These are phyloP conservation scores for Podaxis sp. DNA, from an alignment of 768 basidiomycete species.

Conservation along the genomic window DNA sequence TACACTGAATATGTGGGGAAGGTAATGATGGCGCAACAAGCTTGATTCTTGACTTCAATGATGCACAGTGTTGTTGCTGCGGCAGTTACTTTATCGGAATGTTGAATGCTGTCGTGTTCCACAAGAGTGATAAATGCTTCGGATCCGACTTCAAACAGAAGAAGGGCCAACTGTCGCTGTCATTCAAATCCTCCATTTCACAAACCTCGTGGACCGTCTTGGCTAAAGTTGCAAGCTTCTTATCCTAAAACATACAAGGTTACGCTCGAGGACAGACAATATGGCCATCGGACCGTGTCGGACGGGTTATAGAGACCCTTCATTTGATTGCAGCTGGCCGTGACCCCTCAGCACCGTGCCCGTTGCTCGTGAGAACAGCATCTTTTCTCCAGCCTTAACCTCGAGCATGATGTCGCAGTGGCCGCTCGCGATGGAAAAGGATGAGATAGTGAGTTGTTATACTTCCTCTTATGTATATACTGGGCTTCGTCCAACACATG, in stretches of 20 bases:
- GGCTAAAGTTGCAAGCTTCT: neutral
- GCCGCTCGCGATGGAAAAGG: neutral
- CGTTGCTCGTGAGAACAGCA: slow-evolving; percentile 16
- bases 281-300: slow-evolving; percentile 12
- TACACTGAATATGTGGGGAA: slow-evolving; percentile 9
- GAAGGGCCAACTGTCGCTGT: neutral
- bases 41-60: slow-evolving; percentile 5
- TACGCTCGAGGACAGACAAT: neutral
- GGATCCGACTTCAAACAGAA: neutral
- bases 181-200: neutral
- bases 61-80: neutral
- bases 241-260: slow-evolving; percentile 1
- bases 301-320: slow-evolving; percentile 13
- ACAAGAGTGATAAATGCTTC: neutral
- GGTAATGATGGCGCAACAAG: neutral
- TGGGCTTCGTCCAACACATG: neutral
- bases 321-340: slow-evolving; percentile 12
- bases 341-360: slow-evolving; percentile 10
- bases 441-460: slow-evolving; percentile 5
- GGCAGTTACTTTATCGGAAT: neutral
- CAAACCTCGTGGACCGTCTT: slow-evolving; percentile 6
- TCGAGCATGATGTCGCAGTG: slow-evolving; percentile 1
- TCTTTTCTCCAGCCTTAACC: slow-evolving; percentile 12
- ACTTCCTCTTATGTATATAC: slow-evolving; percentile 1
- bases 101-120: neutral